Percentiles rank a stretch among this genome's conserved stretches.
Evolutionary conservation across 768 basidiomycete species (phyloP).

Genomic region (Leucosporidium creatinivorum): DNA sequence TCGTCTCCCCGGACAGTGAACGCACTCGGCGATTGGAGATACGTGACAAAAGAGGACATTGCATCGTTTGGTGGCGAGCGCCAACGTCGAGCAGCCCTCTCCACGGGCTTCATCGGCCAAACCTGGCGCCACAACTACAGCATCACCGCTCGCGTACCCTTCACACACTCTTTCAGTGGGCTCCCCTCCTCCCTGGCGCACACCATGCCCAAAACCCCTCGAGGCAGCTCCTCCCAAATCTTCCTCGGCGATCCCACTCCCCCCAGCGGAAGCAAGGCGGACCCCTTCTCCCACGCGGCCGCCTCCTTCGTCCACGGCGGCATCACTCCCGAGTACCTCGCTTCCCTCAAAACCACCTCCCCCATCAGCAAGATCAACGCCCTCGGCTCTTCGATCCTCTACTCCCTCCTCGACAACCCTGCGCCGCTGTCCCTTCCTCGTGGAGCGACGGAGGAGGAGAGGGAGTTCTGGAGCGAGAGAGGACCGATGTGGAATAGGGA

Average conservation of each 20-base stretch:
- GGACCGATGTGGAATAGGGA: conserved; percentile 81
- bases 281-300: conserved; percentile 65
- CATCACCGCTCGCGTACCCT: conserved; percentile 67
- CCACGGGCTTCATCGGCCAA: conserved; percentile 39
- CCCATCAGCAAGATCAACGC: conserved; percentile 65
- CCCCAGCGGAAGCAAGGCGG: conserved; percentile 49
- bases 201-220: conserved; percentile 54
- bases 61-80: conserved; percentile 24
- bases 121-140: conserved; percentile 70
- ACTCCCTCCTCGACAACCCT: conserved; percentile 54
- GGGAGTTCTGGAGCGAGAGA: conserved; percentile 61
- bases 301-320: conserved; percentile 93
- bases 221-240: conserved; percentile 20
- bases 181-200: conserved; percentile 50
- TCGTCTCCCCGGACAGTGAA: neutral
- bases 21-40: conserved; percentile 28
- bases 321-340: conserved; percentile 63
- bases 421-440: conserved; percentile 50
- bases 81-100: conserved; percentile 28
- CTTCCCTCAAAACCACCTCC: conserved; percentile 47
- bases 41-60: conserved; percentile 26
- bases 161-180: neutral
- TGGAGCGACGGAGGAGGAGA: conserved; percentile 60
- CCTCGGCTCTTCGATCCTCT: conserved; percentile 61
- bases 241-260: conserved; percentile 40